Evolutionary conservation across 2,329 filamentous ascomycete genomes (phyloP).

Genomic region (Leptographium wingfieldii): DNA sequence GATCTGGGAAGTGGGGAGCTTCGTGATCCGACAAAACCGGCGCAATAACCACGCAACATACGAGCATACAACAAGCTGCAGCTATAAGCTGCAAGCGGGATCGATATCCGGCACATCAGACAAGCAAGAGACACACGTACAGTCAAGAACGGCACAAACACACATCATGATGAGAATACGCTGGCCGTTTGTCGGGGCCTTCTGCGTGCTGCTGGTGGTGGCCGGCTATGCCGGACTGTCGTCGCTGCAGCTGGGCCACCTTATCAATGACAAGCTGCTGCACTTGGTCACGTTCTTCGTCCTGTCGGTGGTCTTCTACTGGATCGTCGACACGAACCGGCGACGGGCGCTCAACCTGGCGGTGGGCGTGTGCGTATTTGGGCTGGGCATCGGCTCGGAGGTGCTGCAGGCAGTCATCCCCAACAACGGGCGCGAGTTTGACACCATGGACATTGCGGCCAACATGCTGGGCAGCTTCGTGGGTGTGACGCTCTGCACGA

Average conservation of each 20-base stretch:
- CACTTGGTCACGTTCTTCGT: constrained; percentile 84
- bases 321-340: constrained; percentile 85
- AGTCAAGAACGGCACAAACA: constrained; percentile 10
- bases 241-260: constrained; percentile 37
- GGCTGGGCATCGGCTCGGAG: constrained; percentile 60
- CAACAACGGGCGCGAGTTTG: constrained; percentile 52
- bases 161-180: constrained; percentile 62
- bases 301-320: constrained; percentile 84
- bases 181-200: constrained; percentile 70
- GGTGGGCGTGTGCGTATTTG: constrained; percentile 62
- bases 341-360: constrained; percentile 77
- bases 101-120: background rate
- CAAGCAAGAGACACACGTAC: background rate
- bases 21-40: too few species aligned
- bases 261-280: constrained; percentile 79
- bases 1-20: too few species aligned
- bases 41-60: too few species aligned
- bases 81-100: too few species aligned
- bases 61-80: too few species aligned
- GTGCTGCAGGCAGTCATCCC: constrained; percentile 64
- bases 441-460: constrained; percentile 75
- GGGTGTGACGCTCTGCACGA: constrained; percentile 63
- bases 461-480: constrained; percentile 69
- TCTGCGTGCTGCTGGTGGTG: constrained; percentile 56
- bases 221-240: constrained; percentile 73